Evolutionary conservation across 2,329 filamentous ascomycete species (phyloP), one percentile per base, ranked within the genome.

Genomic region (Aspergillus ochraceoroseus): DNA sequence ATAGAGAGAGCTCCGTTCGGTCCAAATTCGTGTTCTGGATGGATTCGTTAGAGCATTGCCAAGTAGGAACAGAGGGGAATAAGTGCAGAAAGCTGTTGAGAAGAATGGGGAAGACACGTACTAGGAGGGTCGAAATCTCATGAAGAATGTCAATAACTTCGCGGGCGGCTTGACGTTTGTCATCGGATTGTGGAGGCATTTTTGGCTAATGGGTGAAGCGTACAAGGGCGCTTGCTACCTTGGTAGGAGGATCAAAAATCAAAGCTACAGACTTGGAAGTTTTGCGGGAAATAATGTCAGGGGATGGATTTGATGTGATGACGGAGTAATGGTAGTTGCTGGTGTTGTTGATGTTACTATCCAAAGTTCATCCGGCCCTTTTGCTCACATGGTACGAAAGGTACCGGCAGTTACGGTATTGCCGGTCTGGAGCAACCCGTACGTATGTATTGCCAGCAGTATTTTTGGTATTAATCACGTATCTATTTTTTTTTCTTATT

Each of bases 1-100:
- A 98, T 48, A 95, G 86, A 2, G 89, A 95, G 12, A 98, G 74
- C 13, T 89, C 88, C 38, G 88, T 83, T 20, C 90, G 82, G 65
- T 95, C 89, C 31, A 98, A 80, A 50, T 94, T 80, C 47, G 90
- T 95, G 68, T 96, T 95, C 90, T 96, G 45, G n/a, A 11, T 33
- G 23, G 15, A 23, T 32, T n/a, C 15, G 23, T 25, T 2, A 12
- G 8, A 34, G 26, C 27, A 25, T 32, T 13, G 26, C 20, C 25
- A 7, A 6, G 15, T 4, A n/a, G 32, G 30, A 30, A 35, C 25
- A 20, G 28, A 14, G 12, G 9, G 7, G 13, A 11, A 38, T 5
- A 11, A 11, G 14, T 18, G 3, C 13, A 17, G 36, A 29, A 32
- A 29, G 44, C 38, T 38, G 25, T 33, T 8, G 14, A n/a, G n/a